Percentiles rank a stretch among this genome's conserved stretches.
Conservation (phyloP, 495 filamentous ascomycete genomes). For the Trichoderma orchidacearum region DNA sequence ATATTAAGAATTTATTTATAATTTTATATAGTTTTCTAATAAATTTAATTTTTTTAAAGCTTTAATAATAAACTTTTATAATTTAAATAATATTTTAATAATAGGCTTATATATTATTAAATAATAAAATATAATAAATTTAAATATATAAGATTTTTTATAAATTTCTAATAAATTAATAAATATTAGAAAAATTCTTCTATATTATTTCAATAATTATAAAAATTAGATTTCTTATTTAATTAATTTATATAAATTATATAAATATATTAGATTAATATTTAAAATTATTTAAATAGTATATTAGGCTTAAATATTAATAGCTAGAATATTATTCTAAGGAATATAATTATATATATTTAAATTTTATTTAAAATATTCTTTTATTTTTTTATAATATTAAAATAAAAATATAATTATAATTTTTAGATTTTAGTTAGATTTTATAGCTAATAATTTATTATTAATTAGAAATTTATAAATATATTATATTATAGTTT, state of each 20-base stretch:
- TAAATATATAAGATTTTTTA: constrained; percentile 1
- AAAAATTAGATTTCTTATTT: constrained; percentile 6
- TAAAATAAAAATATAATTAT: not conserved
- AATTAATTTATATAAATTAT: not conserved
- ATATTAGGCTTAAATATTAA: constrained; percentile 2
- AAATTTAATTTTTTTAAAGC: too few species aligned
- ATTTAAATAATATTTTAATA: too few species aligned
- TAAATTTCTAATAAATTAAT: too few species aligned
- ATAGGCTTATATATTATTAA: too few species aligned
- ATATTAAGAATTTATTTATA: too few species aligned
- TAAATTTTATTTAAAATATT: not conserved
- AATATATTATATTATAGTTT: not conserved
- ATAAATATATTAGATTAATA: not conserved
- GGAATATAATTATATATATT: not conserved
- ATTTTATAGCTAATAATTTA: too few species aligned
- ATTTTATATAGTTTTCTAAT: too few species aligned
- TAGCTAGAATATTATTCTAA: not conserved
- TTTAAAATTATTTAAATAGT: not conserved
- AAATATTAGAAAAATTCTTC: constrained; percentile 4
- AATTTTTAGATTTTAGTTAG: constrained; percentile 1
- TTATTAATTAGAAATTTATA: not conserved
- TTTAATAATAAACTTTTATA: too few species aligned
- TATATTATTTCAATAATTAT: constrained; percentile 4
- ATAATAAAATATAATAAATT: too few species aligned
- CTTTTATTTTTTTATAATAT: not conserved